These are phyloP conservation scores for Xylaria intraflava DNA, from an alignment of 495 filamentous ascomycete genomes.

Conservation along the genomic window DNA sequence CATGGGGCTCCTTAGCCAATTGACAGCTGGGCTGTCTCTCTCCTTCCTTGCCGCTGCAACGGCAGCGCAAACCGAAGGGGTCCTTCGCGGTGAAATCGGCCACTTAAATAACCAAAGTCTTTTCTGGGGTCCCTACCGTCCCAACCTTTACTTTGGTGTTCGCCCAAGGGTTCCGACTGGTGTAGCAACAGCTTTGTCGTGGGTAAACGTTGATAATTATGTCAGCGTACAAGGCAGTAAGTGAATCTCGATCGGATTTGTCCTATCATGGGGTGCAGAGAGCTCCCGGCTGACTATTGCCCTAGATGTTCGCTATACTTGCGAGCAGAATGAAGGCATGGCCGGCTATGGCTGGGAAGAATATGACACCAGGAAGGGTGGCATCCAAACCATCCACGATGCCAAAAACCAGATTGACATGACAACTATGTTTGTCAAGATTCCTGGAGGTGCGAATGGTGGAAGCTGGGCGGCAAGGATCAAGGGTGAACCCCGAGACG, in stretches of 20 bases:
- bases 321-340: conserved; percentile 93
- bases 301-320: conserved; percentile 84
- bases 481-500: conserved; percentile 71
- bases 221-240: conserved; percentile 69
- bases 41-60: conserved; percentile 7
- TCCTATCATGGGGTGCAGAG: background rate
- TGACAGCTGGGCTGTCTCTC: conserved; percentile 29
- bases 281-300: conserved; percentile 10
- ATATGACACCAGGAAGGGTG: conserved; percentile 83
- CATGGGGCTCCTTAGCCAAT: conserved; percentile 21
- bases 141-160: conserved; percentile 94
- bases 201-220: conserved; percentile 82
- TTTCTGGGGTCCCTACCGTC: conserved; percentile 93
- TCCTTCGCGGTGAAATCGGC: conserved; percentile 46
- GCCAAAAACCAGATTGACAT: conserved; percentile 80
- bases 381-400: conserved; percentile 84
- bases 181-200: conserved; percentile 77
- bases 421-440: conserved; percentile 87
- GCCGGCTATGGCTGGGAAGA: conserved; percentile 95
- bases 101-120: conserved; percentile 73
- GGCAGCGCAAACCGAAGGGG: conserved; percentile 25
- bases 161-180: conserved; percentile 82
- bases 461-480: conserved; percentile 88
- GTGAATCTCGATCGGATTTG: conserved; percentile 26
- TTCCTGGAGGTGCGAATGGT: conserved; percentile 79